Evolutionary conservation across 192 early-diverging fungal genomes (phyloP).

Genomic region (Fimicolochytrium jonesii): DNA sequence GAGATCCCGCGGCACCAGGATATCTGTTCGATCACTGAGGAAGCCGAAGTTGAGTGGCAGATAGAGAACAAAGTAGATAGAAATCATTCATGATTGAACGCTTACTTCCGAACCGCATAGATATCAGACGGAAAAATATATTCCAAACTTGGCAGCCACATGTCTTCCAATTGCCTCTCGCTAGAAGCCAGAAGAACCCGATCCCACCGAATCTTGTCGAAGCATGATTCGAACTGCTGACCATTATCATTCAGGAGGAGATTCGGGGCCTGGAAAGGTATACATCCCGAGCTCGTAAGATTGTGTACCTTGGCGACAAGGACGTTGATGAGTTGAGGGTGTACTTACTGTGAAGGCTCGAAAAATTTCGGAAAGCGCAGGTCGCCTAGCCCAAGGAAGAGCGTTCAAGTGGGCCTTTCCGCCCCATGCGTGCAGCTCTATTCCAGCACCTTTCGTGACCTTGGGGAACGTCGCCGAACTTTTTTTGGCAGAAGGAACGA

Average conservation of each 20-base stretch:
- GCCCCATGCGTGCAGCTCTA: neutral
- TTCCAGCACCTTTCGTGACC: neutral
- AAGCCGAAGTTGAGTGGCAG: neutral
- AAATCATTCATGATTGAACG: neutral
- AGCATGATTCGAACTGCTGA: too few species aligned
- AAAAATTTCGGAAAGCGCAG: neutral
- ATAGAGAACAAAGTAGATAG: neutral
- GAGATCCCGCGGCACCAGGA: neutral
- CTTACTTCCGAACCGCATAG: neutral
- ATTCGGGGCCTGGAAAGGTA: neutral
- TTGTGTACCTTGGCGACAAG: neutral
- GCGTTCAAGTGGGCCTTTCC: neutral
- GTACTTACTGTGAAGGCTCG: neutral
- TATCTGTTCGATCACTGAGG: neutral
- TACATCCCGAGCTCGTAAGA: neutral
- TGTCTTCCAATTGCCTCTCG: neutral
- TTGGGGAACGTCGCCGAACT: neutral
- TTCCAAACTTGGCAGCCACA: neutral
- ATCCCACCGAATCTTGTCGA: neutral
- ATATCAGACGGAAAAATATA: too few species aligned
- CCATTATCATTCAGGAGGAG: neutral
- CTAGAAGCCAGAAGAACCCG: neutral
- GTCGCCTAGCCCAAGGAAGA: neutral
- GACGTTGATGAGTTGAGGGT: neutral
- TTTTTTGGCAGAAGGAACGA: too few species aligned